phyloP scores from a whole-genome alignment of 2,329 filamentous ascomycete genomes.

The Scorias spongiosa region DNA sequence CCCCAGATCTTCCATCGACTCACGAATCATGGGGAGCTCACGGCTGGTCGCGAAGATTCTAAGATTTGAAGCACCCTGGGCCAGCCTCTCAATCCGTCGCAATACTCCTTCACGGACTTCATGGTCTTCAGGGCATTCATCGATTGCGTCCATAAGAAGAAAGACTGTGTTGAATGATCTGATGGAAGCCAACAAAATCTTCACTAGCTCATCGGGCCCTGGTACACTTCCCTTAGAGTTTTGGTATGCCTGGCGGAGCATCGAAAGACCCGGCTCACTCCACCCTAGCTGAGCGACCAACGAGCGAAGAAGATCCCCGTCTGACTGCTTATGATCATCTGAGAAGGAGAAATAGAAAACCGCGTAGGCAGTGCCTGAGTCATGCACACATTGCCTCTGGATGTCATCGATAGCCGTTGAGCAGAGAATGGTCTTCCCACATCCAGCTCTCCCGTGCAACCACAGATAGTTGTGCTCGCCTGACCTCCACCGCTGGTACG shows the following conservation, averaged over 20 bases:
- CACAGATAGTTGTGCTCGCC: constrained; percentile 4
- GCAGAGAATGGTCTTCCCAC: constrained; percentile 12
- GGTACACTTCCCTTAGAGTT: constrained; percentile 4
- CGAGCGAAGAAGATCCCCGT: constrained; percentile 6
- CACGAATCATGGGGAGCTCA: constrained; percentile 7
- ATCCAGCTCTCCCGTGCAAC: constrained; percentile 10
- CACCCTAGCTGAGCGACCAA: constrained; percentile 9
- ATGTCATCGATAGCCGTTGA: constrained; percentile 11
- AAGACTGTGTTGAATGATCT: constrained; percentile 12
- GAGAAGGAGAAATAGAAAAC: constrained; percentile 14
- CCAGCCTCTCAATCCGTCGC: constrained; percentile 5
- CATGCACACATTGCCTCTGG: constrained; percentile 1
- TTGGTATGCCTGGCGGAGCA: constrained; percentile 8
- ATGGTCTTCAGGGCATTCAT: constrained; percentile 16
- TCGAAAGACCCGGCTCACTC: constrained; percentile 6
- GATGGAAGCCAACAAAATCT: constrained; percentile 7
- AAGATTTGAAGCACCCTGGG: constrained; percentile 4
- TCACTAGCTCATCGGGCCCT: constrained; percentile 7
- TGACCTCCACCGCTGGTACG: constrained; percentile 8
- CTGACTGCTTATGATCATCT: constrained; percentile 10
- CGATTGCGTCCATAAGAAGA: constrained; percentile 21
- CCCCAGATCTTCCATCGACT: constrained; percentile 4
- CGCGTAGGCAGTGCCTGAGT: constrained; percentile 1
- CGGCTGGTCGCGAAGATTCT: constrained; percentile 12
- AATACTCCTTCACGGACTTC: constrained; percentile 7